phyloP scores from a whole-genome alignment of 495 filamentous ascomycete species.

The Usnea hakonensis region DNA sequence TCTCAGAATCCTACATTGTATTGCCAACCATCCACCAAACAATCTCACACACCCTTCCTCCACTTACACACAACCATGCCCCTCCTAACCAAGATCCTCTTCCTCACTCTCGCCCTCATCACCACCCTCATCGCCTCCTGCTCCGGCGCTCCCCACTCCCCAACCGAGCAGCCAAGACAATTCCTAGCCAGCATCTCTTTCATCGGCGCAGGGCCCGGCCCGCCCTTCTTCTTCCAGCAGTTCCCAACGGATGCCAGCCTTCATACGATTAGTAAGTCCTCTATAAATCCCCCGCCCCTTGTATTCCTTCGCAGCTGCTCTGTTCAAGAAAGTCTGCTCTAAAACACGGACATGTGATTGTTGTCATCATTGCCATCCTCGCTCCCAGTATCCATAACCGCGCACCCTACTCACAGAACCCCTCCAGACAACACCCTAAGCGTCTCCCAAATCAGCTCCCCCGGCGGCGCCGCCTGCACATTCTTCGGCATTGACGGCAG shows the following conservation, averaged over 20 bases:
- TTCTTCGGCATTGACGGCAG: constrained; percentile 29
- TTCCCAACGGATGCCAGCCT: neutral
- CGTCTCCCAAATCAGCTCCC: constrained; percentile 5
- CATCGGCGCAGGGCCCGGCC: neutral
- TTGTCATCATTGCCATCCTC: too few species aligned
- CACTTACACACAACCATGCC: too few species aligned
- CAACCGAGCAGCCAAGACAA: too few species aligned
- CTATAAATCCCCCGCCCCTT: neutral
- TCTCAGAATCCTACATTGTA: too few species aligned
- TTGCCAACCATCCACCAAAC: too few species aligned
- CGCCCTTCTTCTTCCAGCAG: neutral
- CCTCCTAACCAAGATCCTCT: too few species aligned
- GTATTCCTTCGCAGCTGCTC: neutral
- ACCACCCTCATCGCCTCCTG: too few species aligned
- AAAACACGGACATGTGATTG: too few species aligned
- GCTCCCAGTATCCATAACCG: neutral
- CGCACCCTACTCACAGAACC: neutral
- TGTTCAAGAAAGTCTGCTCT: too few species aligned
- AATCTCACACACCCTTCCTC: too few species aligned
- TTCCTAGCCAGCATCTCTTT: neutral
- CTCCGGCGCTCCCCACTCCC: too few species aligned
- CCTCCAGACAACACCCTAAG: constrained; percentile 6
- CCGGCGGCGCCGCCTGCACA: constrained; percentile 14
- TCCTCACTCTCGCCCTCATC: too few species aligned
- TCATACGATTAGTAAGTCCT: neutral